A percentile compares a stretch with the other conserved stretches of the same genome.
These are phyloP conservation scores for Populus nigra DNA, from an alignment of 345 rosid species.

Conservation along the genomic window DNA sequence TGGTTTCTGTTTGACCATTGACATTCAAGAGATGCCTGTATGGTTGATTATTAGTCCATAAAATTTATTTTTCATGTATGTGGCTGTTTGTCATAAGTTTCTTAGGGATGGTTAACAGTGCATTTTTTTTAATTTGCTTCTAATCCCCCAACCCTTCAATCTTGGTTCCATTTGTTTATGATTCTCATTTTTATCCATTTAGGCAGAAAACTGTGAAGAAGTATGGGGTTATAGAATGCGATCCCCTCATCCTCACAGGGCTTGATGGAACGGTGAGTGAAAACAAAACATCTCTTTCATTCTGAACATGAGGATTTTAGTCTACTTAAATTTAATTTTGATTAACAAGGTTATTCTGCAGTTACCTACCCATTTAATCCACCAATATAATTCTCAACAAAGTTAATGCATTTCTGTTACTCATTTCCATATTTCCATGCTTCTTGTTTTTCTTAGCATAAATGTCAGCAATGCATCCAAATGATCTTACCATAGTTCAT, in stretches of 20 bases:
- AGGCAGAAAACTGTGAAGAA: slow-evolving; percentile 66
- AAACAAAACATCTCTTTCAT: slow-evolving; percentile 12
- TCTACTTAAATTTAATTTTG: background rate
- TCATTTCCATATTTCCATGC: background rate
- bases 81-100: background rate
- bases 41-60: background rate
- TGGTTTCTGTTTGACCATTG: slow-evolving; percentile 3
- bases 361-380: background rate
- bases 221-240: slow-evolving; percentile 86
- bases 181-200: slow-evolving; percentile 22
- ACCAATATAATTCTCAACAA: background rate
- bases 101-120: background rate
- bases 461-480: background rate
- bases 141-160: background rate
- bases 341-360: slow-evolving; percentile 4
- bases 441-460: background rate
- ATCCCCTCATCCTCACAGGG: slow-evolving; percentile 66
- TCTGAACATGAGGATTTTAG: background rate
- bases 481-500: background rate
- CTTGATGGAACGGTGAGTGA: slow-evolving; percentile 81
- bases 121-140: background rate
- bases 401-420: background rate
- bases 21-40: background rate
- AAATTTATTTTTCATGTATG: background rate
- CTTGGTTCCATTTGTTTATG: background rate